Percentiles rank a stretch among this genome's conserved stretches.
Evolutionary conservation across 495 filamentous ascomycete species (phyloP).

Genomic region (Penicillium nucicola): DNA sequence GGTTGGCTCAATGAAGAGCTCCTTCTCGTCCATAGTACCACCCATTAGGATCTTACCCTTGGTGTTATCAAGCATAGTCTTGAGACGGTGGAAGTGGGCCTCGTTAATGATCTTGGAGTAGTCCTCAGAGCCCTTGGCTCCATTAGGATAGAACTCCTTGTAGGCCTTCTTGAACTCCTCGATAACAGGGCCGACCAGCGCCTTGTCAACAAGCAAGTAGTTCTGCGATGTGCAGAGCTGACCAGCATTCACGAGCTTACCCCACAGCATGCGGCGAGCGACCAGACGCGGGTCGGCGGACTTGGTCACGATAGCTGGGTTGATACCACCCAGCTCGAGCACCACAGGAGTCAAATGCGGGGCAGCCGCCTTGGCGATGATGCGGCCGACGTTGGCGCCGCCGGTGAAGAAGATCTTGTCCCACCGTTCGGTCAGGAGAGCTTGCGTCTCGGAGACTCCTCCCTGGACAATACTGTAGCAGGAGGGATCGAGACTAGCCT

Average conservation of each 20-base stretch:
- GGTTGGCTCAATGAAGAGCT: constrained; percentile 83
- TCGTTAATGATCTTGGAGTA: constrained; percentile 77
- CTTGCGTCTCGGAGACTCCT: constrained; percentile 71
- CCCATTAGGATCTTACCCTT: constrained; percentile 83
- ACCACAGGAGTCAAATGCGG: constrained; percentile 85
- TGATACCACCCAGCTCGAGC: constrained; percentile 86
- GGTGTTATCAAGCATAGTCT: constrained; percentile 78
- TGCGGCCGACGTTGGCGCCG: constrained; percentile 68
- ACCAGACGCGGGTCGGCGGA: constrained; percentile 77
- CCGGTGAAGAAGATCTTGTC: constrained; percentile 99
- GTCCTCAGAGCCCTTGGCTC: constrained; percentile 69
- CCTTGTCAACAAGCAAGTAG: constrained; percentile 78
- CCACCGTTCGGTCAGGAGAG: constrained; percentile 83
- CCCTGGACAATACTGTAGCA: constrained; percentile 81
- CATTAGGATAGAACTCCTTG: constrained; percentile 80
- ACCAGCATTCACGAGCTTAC: constrained; percentile 78
- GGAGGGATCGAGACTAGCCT: constrained; percentile 70
- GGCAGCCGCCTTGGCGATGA: constrained; percentile 89
- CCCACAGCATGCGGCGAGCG: constrained; percentile 81
- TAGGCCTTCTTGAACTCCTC: constrained; percentile 68
- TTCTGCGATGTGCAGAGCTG: constrained; percentile 90
- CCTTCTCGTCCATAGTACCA: constrained; percentile 72
- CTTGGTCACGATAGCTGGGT: constrained; percentile 86
- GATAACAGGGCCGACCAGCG: constrained; percentile 68
- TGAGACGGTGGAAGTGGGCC: constrained; percentile 76